These are phyloP conservation scores for Ophiostoma perfectum DNA, from an alignment of 2,329 filamentous ascomycete genomes.

Conservation along the genomic window DNA sequence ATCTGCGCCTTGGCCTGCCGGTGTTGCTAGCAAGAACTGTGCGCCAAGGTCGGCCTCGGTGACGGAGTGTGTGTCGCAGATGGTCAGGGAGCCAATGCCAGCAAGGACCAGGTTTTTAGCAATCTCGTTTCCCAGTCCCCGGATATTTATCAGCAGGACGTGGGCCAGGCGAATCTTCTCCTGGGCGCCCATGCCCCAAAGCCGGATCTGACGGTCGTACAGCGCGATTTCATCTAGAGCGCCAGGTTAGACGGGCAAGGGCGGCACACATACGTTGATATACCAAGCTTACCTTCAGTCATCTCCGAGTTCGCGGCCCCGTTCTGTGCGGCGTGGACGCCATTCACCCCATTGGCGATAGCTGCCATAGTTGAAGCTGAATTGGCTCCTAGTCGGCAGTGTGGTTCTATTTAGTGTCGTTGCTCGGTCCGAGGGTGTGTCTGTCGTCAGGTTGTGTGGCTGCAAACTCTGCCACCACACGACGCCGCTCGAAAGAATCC, in stretches of 20 bases:
- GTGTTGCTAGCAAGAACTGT: constrained; percentile 68
- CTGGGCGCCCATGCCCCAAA: constrained; percentile 95
- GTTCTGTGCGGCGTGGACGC: neutral
- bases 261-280: no score
- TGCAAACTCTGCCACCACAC: neutral
- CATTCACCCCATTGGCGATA: neutral
- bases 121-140: constrained; percentile 85
- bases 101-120: constrained; percentile 96
- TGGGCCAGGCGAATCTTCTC: constrained; percentile 85
- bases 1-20: constrained; percentile 38
- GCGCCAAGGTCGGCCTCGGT: constrained; percentile 74
- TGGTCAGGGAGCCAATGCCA: constrained; percentile 82
- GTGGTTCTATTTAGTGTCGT: neutral
- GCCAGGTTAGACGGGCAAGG: neutral
- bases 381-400: neutral
- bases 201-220: constrained; percentile 93
- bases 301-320: constrained; percentile 13
- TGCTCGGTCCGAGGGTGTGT: neutral
- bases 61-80: constrained; percentile 72
- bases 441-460: neutral
- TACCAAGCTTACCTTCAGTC: constrained; percentile 20
- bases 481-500: neutral
- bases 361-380: neutral
- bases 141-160: constrained; percentile 82
- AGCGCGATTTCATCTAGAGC: constrained; percentile 85